These are phyloP conservation scores for Venturia effusa DNA, from an alignment of 2,329 filamentous ascomycete genomes.

Conservation along the genomic window DNA sequence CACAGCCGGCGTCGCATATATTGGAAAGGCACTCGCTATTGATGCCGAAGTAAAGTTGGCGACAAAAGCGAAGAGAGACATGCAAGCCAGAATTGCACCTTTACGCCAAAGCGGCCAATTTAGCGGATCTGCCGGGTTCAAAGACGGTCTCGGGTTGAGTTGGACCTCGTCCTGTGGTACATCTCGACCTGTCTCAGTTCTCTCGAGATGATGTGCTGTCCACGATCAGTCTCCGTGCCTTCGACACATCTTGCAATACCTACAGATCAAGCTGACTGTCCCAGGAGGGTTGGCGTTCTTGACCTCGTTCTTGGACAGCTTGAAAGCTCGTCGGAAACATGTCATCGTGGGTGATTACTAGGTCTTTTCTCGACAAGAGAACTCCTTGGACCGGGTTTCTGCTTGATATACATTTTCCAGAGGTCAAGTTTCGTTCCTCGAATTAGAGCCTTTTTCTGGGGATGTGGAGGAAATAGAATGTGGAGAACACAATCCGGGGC, in stretches of 20 bases:
- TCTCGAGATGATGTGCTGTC: background rate
- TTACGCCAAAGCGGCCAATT: conserved; percentile 27
- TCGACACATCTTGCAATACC: background rate
- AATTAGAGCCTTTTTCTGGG: background rate
- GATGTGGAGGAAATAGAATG: background rate
- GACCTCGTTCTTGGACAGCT: background rate
- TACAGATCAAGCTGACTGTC: background rate
- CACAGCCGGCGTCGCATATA: conserved; percentile 23
- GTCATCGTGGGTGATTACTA: background rate
- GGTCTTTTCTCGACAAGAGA: background rate
- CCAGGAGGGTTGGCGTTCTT: background rate
- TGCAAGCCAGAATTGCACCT: conserved; percentile 1
- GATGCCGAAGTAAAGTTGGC: conserved; percentile 16
- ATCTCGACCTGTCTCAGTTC: background rate
- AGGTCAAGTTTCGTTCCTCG: background rate
- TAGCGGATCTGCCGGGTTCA: conserved; percentile 36
- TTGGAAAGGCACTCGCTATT: conserved; percentile 25
- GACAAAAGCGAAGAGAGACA: background rate
- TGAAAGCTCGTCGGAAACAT: background rate
- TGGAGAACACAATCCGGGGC: background rate
- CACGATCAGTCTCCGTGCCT: background rate
- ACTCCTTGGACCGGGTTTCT: background rate
- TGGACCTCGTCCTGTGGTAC: background rate
- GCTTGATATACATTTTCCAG: background rate
- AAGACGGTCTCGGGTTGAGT: conserved; percentile 28